Conservation (phyloP, 306 rosid genomes). For the Rosa multiflora region DNA sequence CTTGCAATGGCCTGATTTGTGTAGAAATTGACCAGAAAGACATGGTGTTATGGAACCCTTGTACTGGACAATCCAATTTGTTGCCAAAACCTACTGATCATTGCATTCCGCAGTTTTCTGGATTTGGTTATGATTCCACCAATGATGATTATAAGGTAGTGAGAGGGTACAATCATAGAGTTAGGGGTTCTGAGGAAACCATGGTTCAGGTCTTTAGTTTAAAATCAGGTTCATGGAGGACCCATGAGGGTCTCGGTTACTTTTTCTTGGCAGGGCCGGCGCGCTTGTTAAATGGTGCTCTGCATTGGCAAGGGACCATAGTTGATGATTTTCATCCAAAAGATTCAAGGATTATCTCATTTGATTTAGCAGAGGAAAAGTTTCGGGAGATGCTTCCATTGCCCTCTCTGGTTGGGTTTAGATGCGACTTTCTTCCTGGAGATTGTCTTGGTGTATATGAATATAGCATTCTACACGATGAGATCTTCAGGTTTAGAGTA, state of each 20-base stretch:
- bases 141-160: not conserved
- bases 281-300: not conserved
- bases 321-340: not conserved
- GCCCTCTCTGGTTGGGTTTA: not conserved
- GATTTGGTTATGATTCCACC: not conserved
- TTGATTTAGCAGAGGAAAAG: conserved; percentile 2
- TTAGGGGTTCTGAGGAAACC: not conserved
- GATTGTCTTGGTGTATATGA: not conserved
- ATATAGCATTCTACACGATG: not conserved
- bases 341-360: not conserved
- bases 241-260: not conserved
- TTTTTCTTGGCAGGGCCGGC: not conserved
- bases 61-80: not conserved
- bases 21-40: not conserved
- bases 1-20: not conserved
- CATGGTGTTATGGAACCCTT: not conserved
- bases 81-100: not conserved
- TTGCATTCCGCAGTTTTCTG: not conserved
- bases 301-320: not conserved
- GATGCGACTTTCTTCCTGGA: not conserved
- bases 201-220: not conserved
- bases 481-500: not conserved
- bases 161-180: not conserved
- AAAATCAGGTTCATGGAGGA: not conserved
- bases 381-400: not conserved